Conservation (phyloP, 768 basidiomycete species). For the Mrakia gelida region DNA sequence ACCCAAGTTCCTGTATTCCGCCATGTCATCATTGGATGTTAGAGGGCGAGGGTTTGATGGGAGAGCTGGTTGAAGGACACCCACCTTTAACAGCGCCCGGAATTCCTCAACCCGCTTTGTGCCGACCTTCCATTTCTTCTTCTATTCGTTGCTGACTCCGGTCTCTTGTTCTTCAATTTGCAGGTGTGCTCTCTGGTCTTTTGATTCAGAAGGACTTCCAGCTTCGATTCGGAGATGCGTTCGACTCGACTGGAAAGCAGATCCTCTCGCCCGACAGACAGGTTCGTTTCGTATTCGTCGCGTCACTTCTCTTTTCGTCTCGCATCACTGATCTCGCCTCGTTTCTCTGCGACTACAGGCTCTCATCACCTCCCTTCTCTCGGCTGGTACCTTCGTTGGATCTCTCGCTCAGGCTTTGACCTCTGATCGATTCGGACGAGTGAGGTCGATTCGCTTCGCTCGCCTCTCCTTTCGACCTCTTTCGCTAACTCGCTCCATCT, state of each 20-base stretch:
- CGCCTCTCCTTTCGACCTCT: neutral
- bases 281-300: too few species aligned
- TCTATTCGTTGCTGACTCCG: neutral
- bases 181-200: slow-evolving; percentile 51
- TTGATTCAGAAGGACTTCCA: slow-evolving; percentile 76
- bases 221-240: slow-evolving; percentile 57
- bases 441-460: neutral
- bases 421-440: slow-evolving; percentile 64
- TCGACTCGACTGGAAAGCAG: slow-evolving; percentile 50
- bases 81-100: neutral
- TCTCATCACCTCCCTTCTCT: slow-evolving; percentile 65
- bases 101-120: neutral
- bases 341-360: slow-evolving; percentile 51
- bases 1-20: neutral
- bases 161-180: neutral
- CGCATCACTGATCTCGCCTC: too few species aligned
- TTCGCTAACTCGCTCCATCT: neutral
- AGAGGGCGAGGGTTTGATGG: neutral
- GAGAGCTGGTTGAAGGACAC: neutral
- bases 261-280: slow-evolving; percentile 53
- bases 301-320: too few species aligned
- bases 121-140: neutral
- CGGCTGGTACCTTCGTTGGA: slow-evolving; percentile 42
- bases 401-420: slow-evolving; percentile 67
- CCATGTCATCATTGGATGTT: neutral